Evolutionary conservation across 179 eudicot species (phyloP), one percentile per base, ranked within the genome.

Genomic region (Drosera spatulata): DNA sequence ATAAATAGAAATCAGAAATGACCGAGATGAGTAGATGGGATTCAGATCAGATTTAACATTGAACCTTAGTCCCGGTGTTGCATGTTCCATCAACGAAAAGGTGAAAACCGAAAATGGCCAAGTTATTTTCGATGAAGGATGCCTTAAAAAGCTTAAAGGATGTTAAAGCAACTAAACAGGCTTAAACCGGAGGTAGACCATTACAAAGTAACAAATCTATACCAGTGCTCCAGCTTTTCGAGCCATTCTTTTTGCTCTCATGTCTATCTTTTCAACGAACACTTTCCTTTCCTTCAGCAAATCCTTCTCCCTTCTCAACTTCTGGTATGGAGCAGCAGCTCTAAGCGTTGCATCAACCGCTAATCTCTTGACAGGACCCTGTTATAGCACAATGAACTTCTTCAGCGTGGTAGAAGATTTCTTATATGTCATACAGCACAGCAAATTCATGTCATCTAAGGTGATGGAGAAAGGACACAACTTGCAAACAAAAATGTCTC

Each of bases 151-250:
- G 33, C 33, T 22, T 22, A 22, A 22, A 22, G 33, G 33, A 22
- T 22, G 33, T 22, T 22, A 22, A 22, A 22, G 33, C 33, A 22
- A 22, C 33, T 22, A 22, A 22, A 22, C 33, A 22, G 33, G 33
- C 33, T 60, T 43, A 41, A 15, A 55, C 65, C 38, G 46, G 22
- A 55, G 41, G 48, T 9, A 33, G 2, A 57, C 33, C 11, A 7
- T 37, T 45, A 51, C 5, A 63, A 4, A 12, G 15, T 15, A 50
- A 53, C 42, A 61, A 46, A 66, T 14, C 7, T 45, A 10, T 93
- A 93, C 99, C 97, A 93, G 72, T 12, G 99, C 97, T 73, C 99
- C 99, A 41, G 99, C 99, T 86, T 93, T 93, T 41, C 99, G 83
- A 48, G 99, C 99, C 99, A 93, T 89, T 76, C 99, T 71, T 83